Base-by-base conservation (phyloP, 208 protist species). In the Crithidia acanthocephali region DNA sequence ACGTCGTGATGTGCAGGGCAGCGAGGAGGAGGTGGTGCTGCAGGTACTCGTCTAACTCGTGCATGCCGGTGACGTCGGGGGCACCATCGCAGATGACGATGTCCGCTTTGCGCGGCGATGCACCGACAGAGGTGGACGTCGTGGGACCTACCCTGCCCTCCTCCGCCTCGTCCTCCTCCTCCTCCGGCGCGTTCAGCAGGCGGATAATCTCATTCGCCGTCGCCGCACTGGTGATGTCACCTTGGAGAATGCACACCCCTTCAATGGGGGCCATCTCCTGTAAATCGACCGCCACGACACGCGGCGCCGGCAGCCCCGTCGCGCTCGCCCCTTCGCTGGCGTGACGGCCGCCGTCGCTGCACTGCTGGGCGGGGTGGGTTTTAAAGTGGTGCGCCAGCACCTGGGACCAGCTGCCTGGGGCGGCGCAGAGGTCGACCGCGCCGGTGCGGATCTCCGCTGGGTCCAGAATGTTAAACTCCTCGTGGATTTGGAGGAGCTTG, bases 211-310 rank as follows among this genome's bases (percentile, higher is more conserved):
- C 72, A 10, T 91, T 56, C 32, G 93, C 95, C 7, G 91, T 94
- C 20, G 47, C 79, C 76, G 89, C 85, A 58, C 79, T 88, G 16
- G 94, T 98, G 53, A 98, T 97, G 70, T 98, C 94, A 15, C 94
- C 94, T 75, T 97, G 92, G 23, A 97, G 62, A 30, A 95, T 51
- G 16, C 61, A 57, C 1, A 99, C 98, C 15, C 98, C 98, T 25
- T 93, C 85, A 51, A 99, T 98, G 7, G 98, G 98, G 30, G 99
- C 98, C 98, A 99, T 99, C 76, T 99, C 97, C 72, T 99, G 98
- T 47, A 99, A 75, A 79, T 99, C 99, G 2, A 99, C 98, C n/a
- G 95, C 97, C 2, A 88, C 83, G n/a, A 92, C 52, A 74, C 74
- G 11, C 80, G 81, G 28, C 53, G 48, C 9, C 3, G 51, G 32